Evolutionary conservation across 495 filamentous ascomycete genomes (phyloP), one percentile per base, ranked within the genome.

Genomic region (Thermothielavioides terrestris): DNA sequence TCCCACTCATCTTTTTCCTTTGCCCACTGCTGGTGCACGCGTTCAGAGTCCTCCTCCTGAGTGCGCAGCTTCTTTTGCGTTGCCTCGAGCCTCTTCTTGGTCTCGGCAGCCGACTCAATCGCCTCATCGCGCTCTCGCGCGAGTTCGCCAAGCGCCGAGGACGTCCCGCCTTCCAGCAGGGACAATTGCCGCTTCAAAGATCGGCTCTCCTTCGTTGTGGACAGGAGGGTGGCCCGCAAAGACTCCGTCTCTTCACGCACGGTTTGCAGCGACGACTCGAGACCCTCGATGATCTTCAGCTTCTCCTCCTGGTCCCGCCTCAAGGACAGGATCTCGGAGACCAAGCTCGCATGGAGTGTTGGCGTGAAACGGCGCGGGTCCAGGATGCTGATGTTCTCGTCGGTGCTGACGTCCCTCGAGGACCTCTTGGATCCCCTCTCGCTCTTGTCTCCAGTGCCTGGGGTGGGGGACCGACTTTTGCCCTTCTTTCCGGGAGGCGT

Each of bases 361-460:
- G 92, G 92, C 5, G 92, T 97, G 58, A 99, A 95, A 17, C 91
- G 77, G 43, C 89, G 81, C 6, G 92, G 86, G 59, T 97, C 91
- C 18, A 95, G 72, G 15, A 87, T 79, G 17, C 86, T 86, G 38
- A 90, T 78, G 50, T 72, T 81, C 46, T 94, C 85, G 46, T 90
- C 83, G 50, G 76, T 79, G 10, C 67, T 64, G 22, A 74, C 61
- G 57, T 84, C 75, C 51, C 79, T 79, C 0, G 79, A 80, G 17
- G 69, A 67, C 50, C 78, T 67, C 41, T 73, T 73, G 31, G 57
- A 68, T 9, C 56, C 69, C 53, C 71, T 68, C 10, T 77, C 73
- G 7, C 66, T 69, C 46, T 71, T 68, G 1, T 77, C 72, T 17
- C 70, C 68, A 17, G 77, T 79, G 15, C 80, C 69, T 44, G 75